These are phyloP conservation scores for Setomelanomma holmii DNA, from an alignment of 2,329 filamentous ascomycete genomes.

Conservation along the genomic window DNA sequence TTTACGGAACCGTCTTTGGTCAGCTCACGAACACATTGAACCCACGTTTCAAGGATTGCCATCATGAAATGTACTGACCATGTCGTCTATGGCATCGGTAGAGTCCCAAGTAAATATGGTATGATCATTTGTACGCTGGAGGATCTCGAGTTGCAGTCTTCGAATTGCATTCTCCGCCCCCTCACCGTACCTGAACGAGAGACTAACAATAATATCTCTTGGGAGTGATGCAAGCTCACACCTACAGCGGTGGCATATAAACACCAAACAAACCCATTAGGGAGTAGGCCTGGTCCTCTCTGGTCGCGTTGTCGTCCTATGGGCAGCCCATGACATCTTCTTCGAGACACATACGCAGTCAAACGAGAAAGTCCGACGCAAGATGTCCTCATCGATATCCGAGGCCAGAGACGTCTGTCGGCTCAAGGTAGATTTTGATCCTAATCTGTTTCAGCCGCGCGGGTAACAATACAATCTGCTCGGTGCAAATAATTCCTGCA, in stretches of 20 bases:
- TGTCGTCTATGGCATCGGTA: background rate
- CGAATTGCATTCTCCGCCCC: conserved; percentile 22
- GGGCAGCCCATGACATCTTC: conserved; percentile 14
- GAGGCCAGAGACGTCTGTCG: background rate
- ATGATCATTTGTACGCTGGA: conserved; percentile 11
- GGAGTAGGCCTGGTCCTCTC: conserved; percentile 41
- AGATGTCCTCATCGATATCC: background rate
- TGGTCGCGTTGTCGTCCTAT: conserved; percentile 7
- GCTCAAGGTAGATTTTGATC: background rate
- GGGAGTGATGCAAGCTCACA: background rate
- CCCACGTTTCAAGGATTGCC: too few species aligned
- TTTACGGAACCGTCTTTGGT: background rate
- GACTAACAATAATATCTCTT: background rate
- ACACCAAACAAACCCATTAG: conserved; percentile 35
- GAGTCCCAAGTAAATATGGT: conserved; percentile 13
- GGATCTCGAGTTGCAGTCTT: conserved; percentile 22
- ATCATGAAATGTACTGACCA: background rate
- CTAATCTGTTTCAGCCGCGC: background rate
- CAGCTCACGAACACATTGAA: background rate
- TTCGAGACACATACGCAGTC: background rate
- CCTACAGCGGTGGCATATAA: conserved; percentile 33
- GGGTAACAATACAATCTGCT: background rate
- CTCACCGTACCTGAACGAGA: conserved; percentile 18
- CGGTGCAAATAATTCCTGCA: background rate
- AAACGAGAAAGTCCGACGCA: background rate